Conservation (phyloP, 2,329 filamentous ascomycete genomes). For the Chaetomium sp. region DNA sequence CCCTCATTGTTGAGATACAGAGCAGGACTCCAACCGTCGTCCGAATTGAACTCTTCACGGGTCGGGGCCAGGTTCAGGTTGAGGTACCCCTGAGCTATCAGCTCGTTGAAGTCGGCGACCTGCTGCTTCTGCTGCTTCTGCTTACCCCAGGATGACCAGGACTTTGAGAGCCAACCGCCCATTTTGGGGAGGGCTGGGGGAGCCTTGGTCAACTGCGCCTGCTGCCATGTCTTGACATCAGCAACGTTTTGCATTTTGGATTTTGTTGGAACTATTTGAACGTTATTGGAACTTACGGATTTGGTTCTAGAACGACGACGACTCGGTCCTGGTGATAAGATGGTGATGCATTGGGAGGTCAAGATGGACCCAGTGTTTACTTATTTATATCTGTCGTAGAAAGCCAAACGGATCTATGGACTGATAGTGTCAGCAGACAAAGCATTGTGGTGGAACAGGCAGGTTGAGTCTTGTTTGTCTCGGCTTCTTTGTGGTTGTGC, state of each 20-base stretch:
- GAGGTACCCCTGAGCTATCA: slow-evolving; percentile 10
- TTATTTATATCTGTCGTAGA: neutral
- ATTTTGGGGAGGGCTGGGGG: neutral
- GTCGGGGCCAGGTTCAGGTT: slow-evolving; percentile 11
- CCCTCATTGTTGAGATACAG: neutral
- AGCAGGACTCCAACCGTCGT: neutral
- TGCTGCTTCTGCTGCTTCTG: neutral
- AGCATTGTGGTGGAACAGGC: slow-evolving; percentile 3
- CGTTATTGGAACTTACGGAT: neutral
- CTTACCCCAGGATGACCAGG: neutral
- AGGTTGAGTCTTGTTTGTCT: neutral
- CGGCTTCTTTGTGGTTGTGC: neutral
- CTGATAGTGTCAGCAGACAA: neutral
- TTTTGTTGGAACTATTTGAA: neutral
- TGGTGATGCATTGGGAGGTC: neutral
- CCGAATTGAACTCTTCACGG: slow-evolving; percentile 3
- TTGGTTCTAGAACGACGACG: neutral
- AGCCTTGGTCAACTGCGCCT: neutral
- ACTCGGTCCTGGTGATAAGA: neutral
- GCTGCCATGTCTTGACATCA: neutral
- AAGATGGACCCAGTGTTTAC: neutral
- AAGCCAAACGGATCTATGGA: neutral
- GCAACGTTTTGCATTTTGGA: neutral
- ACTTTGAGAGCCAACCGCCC: slow-evolving; percentile 11
- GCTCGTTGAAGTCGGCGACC: neutral